Evolutionary conservation across 768 basidiomycete species (phyloP), one percentile per base, ranked within the genome.

Genomic region (Candolleomyces eurysporus): DNA sequence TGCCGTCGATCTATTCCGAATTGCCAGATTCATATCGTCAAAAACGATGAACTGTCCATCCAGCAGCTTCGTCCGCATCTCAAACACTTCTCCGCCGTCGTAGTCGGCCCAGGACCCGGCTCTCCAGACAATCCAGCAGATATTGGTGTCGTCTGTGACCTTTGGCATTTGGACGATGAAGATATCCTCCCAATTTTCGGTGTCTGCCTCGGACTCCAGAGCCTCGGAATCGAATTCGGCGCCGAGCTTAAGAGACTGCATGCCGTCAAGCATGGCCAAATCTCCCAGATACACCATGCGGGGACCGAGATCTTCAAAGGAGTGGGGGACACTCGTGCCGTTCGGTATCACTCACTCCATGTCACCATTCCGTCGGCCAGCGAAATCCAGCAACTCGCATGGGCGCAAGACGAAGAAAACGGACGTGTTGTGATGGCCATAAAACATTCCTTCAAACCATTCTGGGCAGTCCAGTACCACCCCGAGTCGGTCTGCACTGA

Each of bases 401-500:
- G 90, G 89, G 76, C 86, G 8, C 76, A 88, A 49, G 91, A 93
- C 64, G 75, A 75, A 22, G 89, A 87, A 57, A 86, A 90, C 62
- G 89, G 88, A 6, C 78, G 66, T 48, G 86, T 92, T 21, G 78
- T 91, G 50, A 94, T 94, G 92, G 91, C 86, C 45, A 74, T 83
- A 30, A 82, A 80, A 64, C 92, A 94, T 69, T 77, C 64, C 54
- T 72, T 65, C 22, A 82, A 79, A 62, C 92, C 92, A 4, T 91
- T 92, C 67, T 94, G 90, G 88, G 91, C 89, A 4, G 92, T 94
- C 22, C 92, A 94, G 68, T 94, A 94, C 70, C 92, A 94, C 69
- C 92, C 92, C 6, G 92, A 94, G 69, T 94, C 92, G 5, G 84
- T 90, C 4, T 81, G 89, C 65, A 94, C 91, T 2, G 75, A 78